Percentiles rank a stretch among this genome's conserved stretches.
These are phyloP conservation scores for Cucumis melo DNA, from an alignment of 306 rosid genomes.

Conservation along the genomic window DNA sequence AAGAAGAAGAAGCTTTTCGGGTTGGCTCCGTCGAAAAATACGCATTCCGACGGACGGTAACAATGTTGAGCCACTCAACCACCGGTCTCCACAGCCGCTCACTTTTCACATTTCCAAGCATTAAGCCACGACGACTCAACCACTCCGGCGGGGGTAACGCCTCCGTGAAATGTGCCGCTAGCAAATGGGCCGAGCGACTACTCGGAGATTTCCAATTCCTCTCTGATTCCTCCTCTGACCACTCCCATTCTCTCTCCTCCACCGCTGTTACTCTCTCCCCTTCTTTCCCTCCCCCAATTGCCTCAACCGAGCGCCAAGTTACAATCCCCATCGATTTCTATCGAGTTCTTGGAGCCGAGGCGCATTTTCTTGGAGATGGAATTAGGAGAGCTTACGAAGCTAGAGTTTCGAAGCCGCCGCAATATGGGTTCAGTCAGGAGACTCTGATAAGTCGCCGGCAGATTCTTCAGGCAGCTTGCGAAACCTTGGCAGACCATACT, in stretches of 20 bases:
- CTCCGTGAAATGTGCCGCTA: constrained; percentile 40
- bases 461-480: constrained; percentile 85
- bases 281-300: constrained; percentile 22
- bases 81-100: constrained; percentile 28
- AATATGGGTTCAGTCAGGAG: constrained; percentile 68
- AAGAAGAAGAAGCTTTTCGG: not conserved
- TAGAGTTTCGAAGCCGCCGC: constrained; percentile 79
- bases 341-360: constrained; percentile 65
- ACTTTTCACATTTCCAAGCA: constrained; percentile 5
- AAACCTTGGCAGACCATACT: constrained; percentile 62
- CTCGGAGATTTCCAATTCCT: constrained; percentile 81
- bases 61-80: constrained; percentile 30
- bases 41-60: constrained; percentile 35
- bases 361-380: constrained; percentile 88
- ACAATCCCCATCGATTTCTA: constrained; percentile 70
- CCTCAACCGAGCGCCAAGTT: constrained; percentile 50
- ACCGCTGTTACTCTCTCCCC: constrained; percentile 36
- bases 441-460: constrained; percentile 72
- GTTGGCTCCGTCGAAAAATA: not conserved
- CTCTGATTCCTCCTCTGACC: constrained; percentile 45
- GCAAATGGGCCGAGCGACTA: constrained; percentile 92
- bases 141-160: constrained; percentile 11
- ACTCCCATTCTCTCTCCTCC: constrained; percentile 12
- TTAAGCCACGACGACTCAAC: constrained; percentile 14
- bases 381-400: constrained; percentile 75